Evolutionary conservation across 768 basidiomycete genomes (phyloP), one percentile per base, ranked within the genome.

Genomic region (Tephrocybe sp.): DNA sequence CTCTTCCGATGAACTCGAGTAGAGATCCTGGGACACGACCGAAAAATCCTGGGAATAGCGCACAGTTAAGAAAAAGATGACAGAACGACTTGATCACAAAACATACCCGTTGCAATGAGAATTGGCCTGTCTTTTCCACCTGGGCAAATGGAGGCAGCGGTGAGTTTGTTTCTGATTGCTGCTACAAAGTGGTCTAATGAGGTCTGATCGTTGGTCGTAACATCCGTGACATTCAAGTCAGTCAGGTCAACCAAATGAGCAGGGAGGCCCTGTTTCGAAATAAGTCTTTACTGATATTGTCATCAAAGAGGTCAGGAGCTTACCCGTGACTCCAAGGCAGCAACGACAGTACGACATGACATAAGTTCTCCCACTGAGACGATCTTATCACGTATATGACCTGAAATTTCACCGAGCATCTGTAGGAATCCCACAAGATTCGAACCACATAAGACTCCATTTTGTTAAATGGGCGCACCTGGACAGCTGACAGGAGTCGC

Each of bases 291-390:
- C n/a, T n/a, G n/a, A n/a, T n/a, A n/a, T n/a, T n/a, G 29, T 42
- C 23, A 15, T 27, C n/a, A 27, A 9, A n/a, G 24, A 42, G 6
- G 6, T 3, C 23, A 13, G 24, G 24, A 9, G 18, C 50, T 13
- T 19, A 52, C 50, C 1, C 45, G 44, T 16, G 50, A 46, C 15
- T 27, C 21, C 24, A 52, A 33, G 9, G 50, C 50, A n/a, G 50
- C 50, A 19, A 52, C 50, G 29, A 46, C 50, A 19, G 50, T 52
- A 16, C 50, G 44, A 25, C 50, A 52, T 1, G 50, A 44, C 50
- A 52, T 52, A n/a, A 52, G 45, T 19, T 52, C 50, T 31, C 50
- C 50, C 8, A 52, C 42, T 3, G 50, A 52, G 5, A 52, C 45
- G 16, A 52, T 39, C 11, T 27, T 34, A 19, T 52, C 50, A 9